Evolutionary conservation across 306 rosid species (phyloP).

Genomic region (Lathyrus tuberosus): DNA sequence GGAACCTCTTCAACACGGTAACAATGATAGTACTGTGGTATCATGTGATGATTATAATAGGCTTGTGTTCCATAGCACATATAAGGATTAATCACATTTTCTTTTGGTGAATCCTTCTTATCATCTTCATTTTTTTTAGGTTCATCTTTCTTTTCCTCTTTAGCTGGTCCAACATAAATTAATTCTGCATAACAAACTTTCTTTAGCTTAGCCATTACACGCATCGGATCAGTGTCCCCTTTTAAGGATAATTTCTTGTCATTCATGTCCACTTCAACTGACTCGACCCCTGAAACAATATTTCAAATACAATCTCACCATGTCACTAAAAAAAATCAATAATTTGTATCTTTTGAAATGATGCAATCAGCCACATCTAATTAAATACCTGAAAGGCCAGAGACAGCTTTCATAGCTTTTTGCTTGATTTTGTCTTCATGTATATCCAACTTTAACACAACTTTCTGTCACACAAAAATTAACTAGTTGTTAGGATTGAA

Average conservation of each 20-base stretch:
- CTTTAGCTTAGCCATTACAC: constrained; percentile 53
- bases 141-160: constrained; percentile 59
- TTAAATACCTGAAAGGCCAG: constrained; percentile 60
- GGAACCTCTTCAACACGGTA: constrained; percentile 48
- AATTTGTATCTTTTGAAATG: too few relatives aligned
- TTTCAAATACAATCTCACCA: constrained; percentile 22
- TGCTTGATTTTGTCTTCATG: constrained; percentile 50
- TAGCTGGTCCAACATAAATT: constrained; percentile 54
- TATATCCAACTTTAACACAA: constrained; percentile 53
- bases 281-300: constrained; percentile 50
- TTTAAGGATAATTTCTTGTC: constrained; percentile 60
- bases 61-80: constrained; percentile 15
- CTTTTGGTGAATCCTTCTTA: constrained; percentile 14
- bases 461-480: constrained; percentile 50
- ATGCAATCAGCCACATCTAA: too few relatives aligned
- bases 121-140: constrained; percentile 13
- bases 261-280: constrained; percentile 62
- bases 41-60: constrained; percentile 13
- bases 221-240: constrained; percentile 57
- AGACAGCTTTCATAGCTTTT: constrained; percentile 63
- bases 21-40: background rate
- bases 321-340: too few relatives aligned
- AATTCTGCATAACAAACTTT: constrained; percentile 49
- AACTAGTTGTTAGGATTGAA: background rate
- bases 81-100: background rate